Conservation (phyloP, 371 early-diverging fungal genomes). For the Basidiobolus meristosporus region DNA sequence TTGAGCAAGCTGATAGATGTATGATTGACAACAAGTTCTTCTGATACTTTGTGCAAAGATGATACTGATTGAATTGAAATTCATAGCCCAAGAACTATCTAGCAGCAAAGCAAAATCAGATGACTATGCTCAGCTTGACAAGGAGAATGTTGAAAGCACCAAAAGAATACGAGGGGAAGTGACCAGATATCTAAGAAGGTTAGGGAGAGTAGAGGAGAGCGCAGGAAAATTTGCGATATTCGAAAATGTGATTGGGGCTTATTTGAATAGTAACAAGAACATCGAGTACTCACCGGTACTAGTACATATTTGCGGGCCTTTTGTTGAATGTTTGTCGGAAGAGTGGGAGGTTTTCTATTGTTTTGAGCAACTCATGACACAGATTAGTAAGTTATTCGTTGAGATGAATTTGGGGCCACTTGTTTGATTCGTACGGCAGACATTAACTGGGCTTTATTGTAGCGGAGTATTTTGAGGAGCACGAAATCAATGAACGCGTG, state of each 20-base stretch:
- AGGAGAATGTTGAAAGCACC: slow-evolving; percentile 46
- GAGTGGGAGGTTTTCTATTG: slow-evolving; percentile 70
- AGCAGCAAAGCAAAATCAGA: slow-evolving; percentile 39
- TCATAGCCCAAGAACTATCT: slow-evolving; percentile 52
- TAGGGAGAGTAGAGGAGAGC: too few species aligned
- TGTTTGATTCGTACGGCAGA: too few species aligned
- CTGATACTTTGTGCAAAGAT: neutral
- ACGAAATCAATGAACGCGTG: slow-evolving; percentile 36
- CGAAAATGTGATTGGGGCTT: slow-evolving; percentile 69
- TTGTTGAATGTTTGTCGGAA: slow-evolving; percentile 44
- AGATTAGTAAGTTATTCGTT: slow-evolving; percentile 52
- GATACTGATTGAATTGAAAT: too few species aligned
- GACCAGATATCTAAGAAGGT: slow-evolving; percentile 51
- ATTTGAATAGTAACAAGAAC: slow-evolving; percentile 51
- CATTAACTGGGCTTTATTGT: too few species aligned
- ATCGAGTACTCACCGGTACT: slow-evolving; percentile 58
- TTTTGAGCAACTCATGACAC: slow-evolving; percentile 51
- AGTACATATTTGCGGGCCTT: slow-evolving; percentile 69
- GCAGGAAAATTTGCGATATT: too few species aligned
- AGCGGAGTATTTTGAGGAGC: slow-evolving; percentile 21
- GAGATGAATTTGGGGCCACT: too few species aligned
- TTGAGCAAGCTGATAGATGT: slow-evolving; percentile 73
- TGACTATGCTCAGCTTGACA: slow-evolving; percentile 57
- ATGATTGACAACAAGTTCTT: slow-evolving; percentile 11
- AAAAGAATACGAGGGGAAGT: slow-evolving; percentile 80